Conservation (phyloP, 148 eudicot species). For the Tetragonia tetragonoides region DNA sequence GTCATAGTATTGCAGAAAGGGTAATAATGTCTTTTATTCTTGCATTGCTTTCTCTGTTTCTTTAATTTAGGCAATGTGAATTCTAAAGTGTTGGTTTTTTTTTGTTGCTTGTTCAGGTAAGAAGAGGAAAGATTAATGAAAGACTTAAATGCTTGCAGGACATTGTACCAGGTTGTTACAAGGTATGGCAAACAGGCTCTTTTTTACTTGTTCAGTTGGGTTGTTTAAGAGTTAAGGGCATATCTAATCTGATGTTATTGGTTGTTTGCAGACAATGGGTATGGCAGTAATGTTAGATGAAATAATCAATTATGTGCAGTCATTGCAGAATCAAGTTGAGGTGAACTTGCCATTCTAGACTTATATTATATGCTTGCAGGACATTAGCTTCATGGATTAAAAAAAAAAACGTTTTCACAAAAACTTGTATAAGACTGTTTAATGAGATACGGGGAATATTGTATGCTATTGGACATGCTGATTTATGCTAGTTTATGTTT, state of each 20-base stretch:
- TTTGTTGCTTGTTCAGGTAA: slow-evolving; percentile 38
- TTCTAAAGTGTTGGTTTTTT: neutral
- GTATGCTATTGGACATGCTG: neutral
- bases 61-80: neutral
- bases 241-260: neutral
- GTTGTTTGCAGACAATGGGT: slow-evolving; percentile 67
- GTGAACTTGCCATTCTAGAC: slow-evolving; percentile 24
- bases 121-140: slow-evolving; percentile 88
- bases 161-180: slow-evolving; percentile 90
- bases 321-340: slow-evolving; percentile 88
- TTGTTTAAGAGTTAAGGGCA: neutral
- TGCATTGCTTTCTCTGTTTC: neutral
- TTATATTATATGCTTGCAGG: too few species aligned
- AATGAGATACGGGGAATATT: too few species aligned
- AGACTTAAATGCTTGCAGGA: slow-evolving; percentile 69
- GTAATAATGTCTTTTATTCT: slow-evolving; percentile 25
- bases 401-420: too few species aligned
- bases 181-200: slow-evolving; percentile 33
- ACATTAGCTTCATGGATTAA: too few species aligned
- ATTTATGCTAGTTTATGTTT: neutral
- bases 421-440: too few species aligned
- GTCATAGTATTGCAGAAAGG: slow-evolving; percentile 92
- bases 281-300: slow-evolving; percentile 92
- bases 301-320: slow-evolving; percentile 84
- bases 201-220: neutral